Conservation (phyloP, 106 monocot genomes). For the Gastrodia elata region DNA sequence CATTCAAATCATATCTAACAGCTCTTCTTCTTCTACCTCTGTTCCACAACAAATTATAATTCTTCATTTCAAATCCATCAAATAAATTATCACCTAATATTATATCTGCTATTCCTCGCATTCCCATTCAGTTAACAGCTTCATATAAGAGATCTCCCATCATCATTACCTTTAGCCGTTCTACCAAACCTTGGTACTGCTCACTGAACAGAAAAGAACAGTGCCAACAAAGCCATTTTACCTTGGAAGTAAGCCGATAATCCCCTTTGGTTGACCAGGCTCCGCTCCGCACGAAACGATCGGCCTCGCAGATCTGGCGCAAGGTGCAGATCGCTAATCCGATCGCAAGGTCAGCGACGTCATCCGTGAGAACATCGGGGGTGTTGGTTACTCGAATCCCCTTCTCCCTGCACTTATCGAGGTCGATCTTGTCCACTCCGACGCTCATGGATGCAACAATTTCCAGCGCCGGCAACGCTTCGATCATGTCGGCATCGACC, state of each 20-base stretch:
- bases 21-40: no score
- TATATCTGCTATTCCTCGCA: no score
- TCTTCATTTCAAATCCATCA: no score
- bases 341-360: slow-evolving; percentile 76
- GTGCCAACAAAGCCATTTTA: background rate
- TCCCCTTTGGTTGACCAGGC: slow-evolving; percentile 32
- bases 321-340: slow-evolving; percentile 56
- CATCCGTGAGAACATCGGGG: slow-evolving; percentile 66
- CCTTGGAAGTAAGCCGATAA: slow-evolving; percentile 50
- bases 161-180: no score
- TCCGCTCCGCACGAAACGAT: slow-evolving; percentile 45
- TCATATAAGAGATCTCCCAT: no score
- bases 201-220: no score
- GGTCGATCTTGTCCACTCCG: slow-evolving; percentile 67
- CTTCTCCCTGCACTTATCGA: slow-evolving; percentile 53
- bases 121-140: no score
- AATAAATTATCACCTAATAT: no score
- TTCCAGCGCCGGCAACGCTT: slow-evolving; percentile 56
- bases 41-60: no score
- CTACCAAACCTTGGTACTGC: no score
- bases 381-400: slow-evolving; percentile 73
- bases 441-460: slow-evolving; percentile 65
- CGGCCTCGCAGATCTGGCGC: slow-evolving; percentile 41
- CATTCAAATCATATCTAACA: no score
- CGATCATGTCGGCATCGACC: slow-evolving; percentile 60